Evolutionary conservation across 345 rosid species (phyloP), one percentile per base, ranked within the genome.

Genomic region (Eucalyptus cloeziana): DNA sequence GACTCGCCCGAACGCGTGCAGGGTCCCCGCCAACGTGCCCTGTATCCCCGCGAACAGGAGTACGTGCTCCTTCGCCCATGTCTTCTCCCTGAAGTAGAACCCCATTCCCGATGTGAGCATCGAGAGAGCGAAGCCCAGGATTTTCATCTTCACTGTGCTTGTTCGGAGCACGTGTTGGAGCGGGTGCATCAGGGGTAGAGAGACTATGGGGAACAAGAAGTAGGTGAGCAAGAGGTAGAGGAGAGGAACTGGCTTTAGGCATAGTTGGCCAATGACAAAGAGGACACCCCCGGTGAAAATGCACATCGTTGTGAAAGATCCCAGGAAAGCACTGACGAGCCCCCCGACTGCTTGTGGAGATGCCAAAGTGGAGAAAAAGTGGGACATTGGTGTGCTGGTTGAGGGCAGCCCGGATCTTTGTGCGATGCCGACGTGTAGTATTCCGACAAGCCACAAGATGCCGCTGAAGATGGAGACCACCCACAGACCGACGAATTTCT

Each of bases 381-480:
- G 88, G 27, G 89, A 33, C 2, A 44, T 22, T 25, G 83, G 24
- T 4, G 37, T 24, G 10, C 50, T 16, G 80, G 81, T 64, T 5
- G 85, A 44, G 76, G 89, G 33, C 4, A 86, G 22, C 5, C 91
- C 91, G 25, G 92, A 90, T 58, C 92, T 92, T 19, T 54, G 85
- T 17, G 91, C 45, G 15, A 85, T 45, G 47, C 80, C 21, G 31
- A 92, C 85, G 56, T 94, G 94, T 16, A 91, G 30, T 13, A 91
- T 81, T 14, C 97, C 96, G 6, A 88, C 47, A 24, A 94, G 92
- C 97, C 96, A 95, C 47, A 71, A 90, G 25, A 95, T 90, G 89
- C 96, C 95, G 89, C 96, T 93, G 89, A 94, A 95, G 47, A 94
- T 95, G 7, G 96, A 94, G 87, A 95, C 95, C 14, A 94, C 90